Evolutionary conservation across 176 grass and related monocot genomes (phyloP).

Genomic region (Musa troglodytarum): DNA sequence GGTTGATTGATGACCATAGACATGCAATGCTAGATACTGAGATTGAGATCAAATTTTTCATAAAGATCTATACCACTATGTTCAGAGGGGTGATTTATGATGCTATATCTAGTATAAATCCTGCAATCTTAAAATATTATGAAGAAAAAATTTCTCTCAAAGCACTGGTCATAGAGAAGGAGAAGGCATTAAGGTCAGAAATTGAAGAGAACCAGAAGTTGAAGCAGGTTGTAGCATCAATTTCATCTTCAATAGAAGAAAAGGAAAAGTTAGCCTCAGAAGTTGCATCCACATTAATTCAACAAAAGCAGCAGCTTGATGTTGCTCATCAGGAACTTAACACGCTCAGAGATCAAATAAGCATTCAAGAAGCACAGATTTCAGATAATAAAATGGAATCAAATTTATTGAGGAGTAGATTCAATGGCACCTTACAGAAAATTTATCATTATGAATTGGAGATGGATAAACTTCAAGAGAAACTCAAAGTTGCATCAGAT

Average conservation of each 20-base stretch:
- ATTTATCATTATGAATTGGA: constrained; percentile 44
- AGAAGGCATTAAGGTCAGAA: constrained; percentile 29
- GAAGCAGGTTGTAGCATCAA: constrained; percentile 26
- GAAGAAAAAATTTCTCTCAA: constrained; percentile 33
- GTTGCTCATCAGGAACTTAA: constrained; percentile 45
- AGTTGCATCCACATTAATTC: constrained; percentile 39
- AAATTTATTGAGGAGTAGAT: constrained; percentile 38
- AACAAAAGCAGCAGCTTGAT: constrained; percentile 63
- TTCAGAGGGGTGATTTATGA: constrained; percentile 13
- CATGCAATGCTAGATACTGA: constrained; percentile 35
- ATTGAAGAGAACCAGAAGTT: constrained; percentile 55
- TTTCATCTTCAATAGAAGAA: constrained; percentile 28
- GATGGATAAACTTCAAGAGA: constrained; percentile 38
- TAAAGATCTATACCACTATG: constrained; percentile 14
- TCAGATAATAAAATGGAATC: constrained; percentile 51
- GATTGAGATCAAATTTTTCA: not conserved
- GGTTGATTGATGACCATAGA: constrained; percentile 24
- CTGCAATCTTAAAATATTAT: constrained; percentile 26
- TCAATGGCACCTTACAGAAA: constrained; percentile 48
- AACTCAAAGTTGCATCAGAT: constrained; percentile 29
- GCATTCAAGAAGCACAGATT: constrained; percentile 40
- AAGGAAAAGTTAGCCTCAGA: constrained; percentile 47
- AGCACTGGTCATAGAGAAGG: constrained; percentile 39
- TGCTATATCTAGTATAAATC: not conserved
- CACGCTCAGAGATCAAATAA: constrained; percentile 51